Percentiles rank a stretch among this genome's conserved stretches.
Evolutionary conservation across 2,329 filamentous ascomycete genomes (phyloP).

Genomic region (Nakataea oryzae): DNA sequence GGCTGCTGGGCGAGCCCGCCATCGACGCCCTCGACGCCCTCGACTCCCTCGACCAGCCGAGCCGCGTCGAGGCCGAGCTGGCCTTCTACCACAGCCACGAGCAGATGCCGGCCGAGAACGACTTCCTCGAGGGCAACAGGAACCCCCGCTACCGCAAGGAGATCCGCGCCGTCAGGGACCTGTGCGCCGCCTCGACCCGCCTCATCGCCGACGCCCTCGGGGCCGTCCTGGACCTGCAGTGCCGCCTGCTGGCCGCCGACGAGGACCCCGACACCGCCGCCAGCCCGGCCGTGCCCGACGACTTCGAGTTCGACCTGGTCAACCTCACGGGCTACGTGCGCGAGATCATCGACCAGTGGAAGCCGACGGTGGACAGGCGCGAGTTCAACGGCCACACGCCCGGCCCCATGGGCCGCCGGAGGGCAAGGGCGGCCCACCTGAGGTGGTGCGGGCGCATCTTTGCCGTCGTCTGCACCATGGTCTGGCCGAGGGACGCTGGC

Average conservation of each 20-base stretch:
- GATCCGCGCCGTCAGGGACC: neutral
- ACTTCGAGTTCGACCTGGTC: neutral
- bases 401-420: neutral
- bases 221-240: neutral
- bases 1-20: neutral
- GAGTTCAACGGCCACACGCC: neutral
- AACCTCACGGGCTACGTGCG: neutral
- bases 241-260: neutral
- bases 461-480: neutral
- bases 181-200: neutral
- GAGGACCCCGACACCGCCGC: no score
- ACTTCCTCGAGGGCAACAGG: neutral
- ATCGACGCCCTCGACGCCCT: neutral
- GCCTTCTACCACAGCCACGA: neutral
- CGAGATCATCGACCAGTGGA: neutral
- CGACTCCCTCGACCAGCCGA: neutral
- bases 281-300: neutral
- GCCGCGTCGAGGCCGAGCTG: neutral
- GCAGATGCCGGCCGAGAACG: neutral
- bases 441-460: constrained; percentile 1
- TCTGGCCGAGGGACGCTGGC: neutral
- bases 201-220: neutral
- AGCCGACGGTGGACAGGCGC: neutral
- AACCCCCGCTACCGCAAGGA: neutral
- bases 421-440: neutral